Evolutionary conservation across 371 early-diverging fungal species (phyloP), one percentile per base, ranked within the genome.

Genomic region (Batrachochytrium dendrobatidis): DNA sequence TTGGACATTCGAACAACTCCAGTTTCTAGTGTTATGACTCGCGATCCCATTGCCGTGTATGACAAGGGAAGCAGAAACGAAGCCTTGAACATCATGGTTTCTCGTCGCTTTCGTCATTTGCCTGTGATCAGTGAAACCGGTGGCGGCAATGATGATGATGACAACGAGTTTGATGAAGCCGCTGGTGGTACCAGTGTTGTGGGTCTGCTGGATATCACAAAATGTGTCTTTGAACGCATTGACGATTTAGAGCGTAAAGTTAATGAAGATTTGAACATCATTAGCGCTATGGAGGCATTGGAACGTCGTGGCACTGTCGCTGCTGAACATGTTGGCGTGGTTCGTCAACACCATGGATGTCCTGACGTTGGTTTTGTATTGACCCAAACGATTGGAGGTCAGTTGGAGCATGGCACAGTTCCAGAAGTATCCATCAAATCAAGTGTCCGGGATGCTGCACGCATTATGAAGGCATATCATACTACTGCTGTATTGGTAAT

Each of bases 221-320:
- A 92, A 65, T 92, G 94, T 74, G 82, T 95, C 55, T 92, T 91
- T 70, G 96, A 95, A 66, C 87, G 92, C 18, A 74, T 95, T 33
- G 93, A 94, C 61, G 91, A 92, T 66, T 90, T 95, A 83, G 95
- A 94, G 69, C 83, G 89, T 35, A 92, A 92, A 33, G 92, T 92
- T 70, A 87, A 89, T 39, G 89, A 90, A 62, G 89, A 88, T 66
- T 80, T 86, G 60, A 88, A 86, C 66, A 70, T 92, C 59, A 89
- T 91, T 59, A 90, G 86, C 58, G 95, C 97, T 10, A 73, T 95
- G 59, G 95, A 94, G 72, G 93, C 89, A 35, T 88, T 96, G 2
- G 94, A 94, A 74, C 81, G 88, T 59, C 67, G 76, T 30, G 79
- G 76, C 22, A 55, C 69, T 26, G 66, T 74, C 10, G 65, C 39